Conservation (phyloP, 2,329 filamentous ascomycete species). For the Graphiopsis chlorocephala region DNA sequence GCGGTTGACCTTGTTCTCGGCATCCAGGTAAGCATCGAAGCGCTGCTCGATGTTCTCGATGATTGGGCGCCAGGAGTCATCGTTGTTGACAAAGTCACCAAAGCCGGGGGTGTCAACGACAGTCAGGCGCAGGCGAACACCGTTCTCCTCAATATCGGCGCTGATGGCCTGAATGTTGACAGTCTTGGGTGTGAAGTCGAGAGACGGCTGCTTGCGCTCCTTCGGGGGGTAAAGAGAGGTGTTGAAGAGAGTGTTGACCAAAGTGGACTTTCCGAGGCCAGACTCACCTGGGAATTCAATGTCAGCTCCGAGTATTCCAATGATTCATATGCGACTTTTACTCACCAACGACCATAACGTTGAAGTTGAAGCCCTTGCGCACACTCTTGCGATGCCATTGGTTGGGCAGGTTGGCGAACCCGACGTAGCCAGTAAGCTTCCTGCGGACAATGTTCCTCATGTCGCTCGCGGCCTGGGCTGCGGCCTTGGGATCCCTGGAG, state of each 20-base stretch:
- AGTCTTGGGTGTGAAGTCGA: slow-evolving; percentile 95
- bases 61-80: slow-evolving; percentile 98
- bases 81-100: slow-evolving; percentile 99
- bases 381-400: slow-evolving; percentile 99
- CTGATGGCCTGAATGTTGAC: slow-evolving; percentile 55
- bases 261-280: slow-evolving; percentile 95
- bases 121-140: slow-evolving; percentile 90
- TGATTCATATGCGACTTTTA: slow-evolving; percentile 30
- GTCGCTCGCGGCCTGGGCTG: slow-evolving; percentile 48
- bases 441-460: slow-evolving; percentile 95
- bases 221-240: slow-evolving; percentile 97
- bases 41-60: slow-evolving; percentile 99
- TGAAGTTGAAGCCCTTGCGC: slow-evolving; percentile 99
- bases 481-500: slow-evolving; percentile 62
- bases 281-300: slow-evolving; percentile 73
- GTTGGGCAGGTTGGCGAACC: slow-evolving; percentile 97
- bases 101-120: slow-evolving; percentile 98
- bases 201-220: slow-evolving; percentile 95
- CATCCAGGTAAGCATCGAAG: slow-evolving; percentile 96
- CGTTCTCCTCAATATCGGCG: slow-evolving; percentile 86
- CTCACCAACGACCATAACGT: slow-evolving; percentile 99
- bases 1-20: slow-evolving; percentile 99
- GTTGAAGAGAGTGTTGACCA: slow-evolving; percentile 99
- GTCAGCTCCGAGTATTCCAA: slow-evolving; percentile 17
- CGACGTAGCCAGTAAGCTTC: slow-evolving; percentile 97